Evolutionary conservation across 306 rosid species (phyloP).

Genomic region (Fagus crenata): DNA sequence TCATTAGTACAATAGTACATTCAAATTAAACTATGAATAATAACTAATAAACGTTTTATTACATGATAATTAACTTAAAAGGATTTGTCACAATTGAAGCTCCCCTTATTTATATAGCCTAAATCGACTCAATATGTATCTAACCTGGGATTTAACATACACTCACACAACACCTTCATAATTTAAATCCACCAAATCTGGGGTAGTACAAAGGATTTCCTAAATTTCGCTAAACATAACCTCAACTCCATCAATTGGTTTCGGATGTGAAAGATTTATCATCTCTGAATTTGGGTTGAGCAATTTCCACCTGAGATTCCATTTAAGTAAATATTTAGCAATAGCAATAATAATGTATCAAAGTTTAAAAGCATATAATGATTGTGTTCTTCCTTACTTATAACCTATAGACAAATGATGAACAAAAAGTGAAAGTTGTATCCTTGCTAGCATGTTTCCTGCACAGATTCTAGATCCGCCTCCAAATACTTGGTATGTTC

Average conservation of each 20-base stretch:
- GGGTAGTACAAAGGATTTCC: neutral
- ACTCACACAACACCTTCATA: too few relatives aligned
- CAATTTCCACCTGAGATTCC: constrained; percentile 43
- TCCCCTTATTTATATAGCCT: too few relatives aligned
- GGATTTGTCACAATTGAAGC: too few relatives aligned
- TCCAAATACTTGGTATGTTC: constrained; percentile 43
- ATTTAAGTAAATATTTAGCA: neutral
- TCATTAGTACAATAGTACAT: too few relatives aligned
- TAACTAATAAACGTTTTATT: neutral
- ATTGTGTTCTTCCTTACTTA: constrained; percentile 26
- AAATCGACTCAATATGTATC: too few relatives aligned
- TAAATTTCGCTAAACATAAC: constrained; percentile 36
- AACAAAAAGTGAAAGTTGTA: constrained; percentile 38
- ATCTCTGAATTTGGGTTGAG: constrained; percentile 32
- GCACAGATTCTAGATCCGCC: constrained; percentile 47
- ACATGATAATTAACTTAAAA: too few relatives aligned
- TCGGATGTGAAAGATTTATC: constrained; percentile 38
- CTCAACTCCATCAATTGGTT: constrained; percentile 39
- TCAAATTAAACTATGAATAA: too few relatives aligned
- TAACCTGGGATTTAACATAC: too few relatives aligned
- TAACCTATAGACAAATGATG: constrained; percentile 47
- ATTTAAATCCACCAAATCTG: too few relatives aligned
- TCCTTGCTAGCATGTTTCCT: constrained; percentile 48
- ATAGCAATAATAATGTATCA: neutral
- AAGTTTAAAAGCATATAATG: neutral